Evolutionary conservation across 352 stramenopile genomes (phyloP), one percentile per base, ranked within the genome.

Genomic region (Pythium diclinum): DNA sequence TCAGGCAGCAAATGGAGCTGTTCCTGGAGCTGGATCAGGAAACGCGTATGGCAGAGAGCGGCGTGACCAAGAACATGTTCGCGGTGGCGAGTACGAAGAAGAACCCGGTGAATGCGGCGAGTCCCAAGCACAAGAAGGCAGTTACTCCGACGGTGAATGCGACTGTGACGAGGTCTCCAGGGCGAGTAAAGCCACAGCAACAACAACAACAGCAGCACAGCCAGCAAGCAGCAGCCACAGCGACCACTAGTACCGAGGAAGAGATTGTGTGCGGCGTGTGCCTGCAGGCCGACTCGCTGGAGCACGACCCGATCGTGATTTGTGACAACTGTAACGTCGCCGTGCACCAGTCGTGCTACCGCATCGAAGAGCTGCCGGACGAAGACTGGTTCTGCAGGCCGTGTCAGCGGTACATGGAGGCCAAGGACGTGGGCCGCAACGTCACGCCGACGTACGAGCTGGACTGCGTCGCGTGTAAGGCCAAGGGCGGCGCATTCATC

Each of bases 281-380:
- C 58, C 76, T 81, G 17, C 73, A 78, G 53, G 67, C 68, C 23
- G 82, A 91, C 44, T 93, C 85, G n/a, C 62, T 78, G 11, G 83
- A 87, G 56, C 78, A 78, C 55, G 83, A 95, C 61, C 74, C 78
- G 13, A 92, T 95, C 59, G 78, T 95, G 48, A 85, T 91, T 63
- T 95, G 86, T 65, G 86, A 92, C 23, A 67, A 84, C 5, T 95
- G 87, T 60, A 73, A 74, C 28, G 71, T 83, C 23, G 81, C 81
- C 0, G 83, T 95, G 49, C 87, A 95, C 59, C 83, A 93, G 61
- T 89, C 78, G 17, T 95, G 87, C 69, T 95, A 95, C 65, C 68
- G 80, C 34, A 77, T 95, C 47, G 71, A 73, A 30, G 71, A 73
- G 21, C 48, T 95, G 5, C 87, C 87, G 0, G 82, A 91, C 2